Evolutionary conservation across 1,284 basidiomycete species (phyloP).

Genomic region (Malassezia psittaci): DNA sequence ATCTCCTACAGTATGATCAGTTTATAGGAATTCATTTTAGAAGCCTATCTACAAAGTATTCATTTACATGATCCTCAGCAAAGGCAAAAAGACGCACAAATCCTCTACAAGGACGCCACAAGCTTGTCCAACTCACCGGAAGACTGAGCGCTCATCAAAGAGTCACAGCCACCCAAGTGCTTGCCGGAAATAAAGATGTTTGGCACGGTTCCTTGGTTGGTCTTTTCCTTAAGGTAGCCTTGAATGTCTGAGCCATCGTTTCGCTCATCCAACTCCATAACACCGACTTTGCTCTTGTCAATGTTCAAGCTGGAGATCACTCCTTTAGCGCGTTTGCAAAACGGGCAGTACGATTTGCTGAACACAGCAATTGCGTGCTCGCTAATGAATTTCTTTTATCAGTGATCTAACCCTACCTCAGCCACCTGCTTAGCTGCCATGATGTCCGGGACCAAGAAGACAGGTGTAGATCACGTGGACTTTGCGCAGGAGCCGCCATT

Average conservation of each 20-base stretch:
- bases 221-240: conserved; percentile 48
- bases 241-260: conserved; percentile 41
- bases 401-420: conserved; percentile 21
- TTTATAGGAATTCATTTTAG: too few species aligned
- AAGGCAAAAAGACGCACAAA: too few species aligned
- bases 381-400: conserved; percentile 37
- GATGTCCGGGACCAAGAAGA: neutral
- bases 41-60: too few species aligned
- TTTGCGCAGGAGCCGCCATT: neutral
- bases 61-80: too few species aligned
- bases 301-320: conserved; percentile 41
- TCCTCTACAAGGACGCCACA: conserved; percentile 17
- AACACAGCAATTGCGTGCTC: conserved; percentile 48
- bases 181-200: conserved; percentile 49
- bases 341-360: conserved; percentile 47
- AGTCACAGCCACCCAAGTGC: conserved; percentile 47
- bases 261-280: conserved; percentile 48
- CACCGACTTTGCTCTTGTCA: conserved; percentile 36
- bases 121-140: conserved; percentile 47
- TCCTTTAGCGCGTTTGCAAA: conserved; percentile 46
- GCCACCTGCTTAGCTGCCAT: conserved; percentile 47
- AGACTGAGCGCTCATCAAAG: conserved; percentile 31
- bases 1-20: too few species aligned
- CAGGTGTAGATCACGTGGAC: neutral
- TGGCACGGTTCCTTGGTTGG: conserved; percentile 50